Base-by-base conservation (phyloP, 805 yeast species). In the Tetrapisispora pingtungensis region DNA sequence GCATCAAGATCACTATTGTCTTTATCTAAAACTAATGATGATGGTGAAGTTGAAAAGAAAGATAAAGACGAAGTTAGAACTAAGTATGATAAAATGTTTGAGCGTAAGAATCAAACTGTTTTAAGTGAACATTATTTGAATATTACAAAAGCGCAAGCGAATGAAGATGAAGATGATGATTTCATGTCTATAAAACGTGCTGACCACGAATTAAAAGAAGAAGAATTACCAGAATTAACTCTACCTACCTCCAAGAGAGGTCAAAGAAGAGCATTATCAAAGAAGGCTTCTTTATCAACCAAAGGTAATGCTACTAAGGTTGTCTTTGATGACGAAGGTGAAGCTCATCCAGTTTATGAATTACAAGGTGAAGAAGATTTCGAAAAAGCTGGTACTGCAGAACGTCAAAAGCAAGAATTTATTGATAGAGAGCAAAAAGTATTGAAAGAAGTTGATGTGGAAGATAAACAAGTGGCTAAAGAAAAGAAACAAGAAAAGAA, bases 1-100 rank as follows among this genome's bases (percentile, higher is more conserved):
- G 77, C 81, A 22, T 80, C 95, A 1, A 75, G 96, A 56, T 79
- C 80, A 51, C 65, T 89, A 50, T 55, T 75, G 39, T 71, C 74
- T 7, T 66, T 86, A 43, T 64, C 78, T 1, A 74, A 76, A 50
- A 65, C 75, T 0, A 73, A 74, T 50, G 84, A 77, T 7, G 81
- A 83, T 45, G 95, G 90, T 45, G 86, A 77, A 35, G 6, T 32
- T 14, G 49, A 68, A 17, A 62, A 62, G 12, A 68, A 57, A 2
- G 70, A 64, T 1, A 59, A 48, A 20, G 51, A 56, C 47, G 51
- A 71, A 59, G 81, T 79, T 1, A 77, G 88, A 57, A 93, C 97
- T 14, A 90, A 84, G 62, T 86, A 86, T 59, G 98, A 93, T 63
- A 77, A 89, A 49, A 89, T 93, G 95, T 93, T 93, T 66, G 95